Conservation (phyloP, 352 stramenopile species). For the Globisporangium splendens region DNA sequence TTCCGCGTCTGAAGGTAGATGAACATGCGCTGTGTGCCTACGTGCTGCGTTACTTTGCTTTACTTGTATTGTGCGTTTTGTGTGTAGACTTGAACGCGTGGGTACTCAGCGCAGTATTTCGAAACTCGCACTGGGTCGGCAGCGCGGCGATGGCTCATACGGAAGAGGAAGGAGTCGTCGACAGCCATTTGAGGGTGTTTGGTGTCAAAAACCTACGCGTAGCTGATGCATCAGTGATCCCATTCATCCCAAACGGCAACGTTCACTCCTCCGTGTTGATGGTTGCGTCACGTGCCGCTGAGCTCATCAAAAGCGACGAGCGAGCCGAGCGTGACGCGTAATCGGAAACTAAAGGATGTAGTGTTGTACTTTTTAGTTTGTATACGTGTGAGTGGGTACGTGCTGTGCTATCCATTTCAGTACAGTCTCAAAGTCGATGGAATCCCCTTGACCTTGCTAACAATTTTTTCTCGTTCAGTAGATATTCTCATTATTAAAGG, state of each 20-base stretch:
- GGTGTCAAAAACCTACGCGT: conserved; percentile 55
- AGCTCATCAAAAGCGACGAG: conserved; percentile 36
- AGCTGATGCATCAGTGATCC: conserved; percentile 66
- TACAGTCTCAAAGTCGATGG: no score
- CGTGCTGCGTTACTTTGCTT: conserved; percentile 13
- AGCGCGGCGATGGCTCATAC: conserved; percentile 64
- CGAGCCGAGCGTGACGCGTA: conserved; percentile 7
- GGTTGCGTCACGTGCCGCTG: conserved; percentile 46
- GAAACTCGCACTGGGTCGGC: conserved; percentile 86
- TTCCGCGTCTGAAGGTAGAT: conserved; percentile 27
- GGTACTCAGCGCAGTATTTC: conserved; percentile 62
- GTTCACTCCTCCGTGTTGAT: conserved; percentile 74
- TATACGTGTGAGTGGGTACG: no score
- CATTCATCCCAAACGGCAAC: conserved; percentile 68
- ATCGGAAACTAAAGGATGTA: neutral
- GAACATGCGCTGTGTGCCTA: conserved; percentile 6
- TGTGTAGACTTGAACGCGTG: conserved; percentile 51
- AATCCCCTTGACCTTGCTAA: no score
- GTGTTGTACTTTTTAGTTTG: no score
- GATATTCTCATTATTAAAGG: no score
- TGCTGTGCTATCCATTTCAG: no score
- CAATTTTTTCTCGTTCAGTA: no score
- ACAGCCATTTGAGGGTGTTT: conserved; percentile 57
- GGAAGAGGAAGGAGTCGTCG: conserved; percentile 45
- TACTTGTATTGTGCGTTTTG: conserved; percentile 2